Percentiles rank a stretch among this genome's conserved stretches.
phyloP scores from a whole-genome alignment of 345 rosid species.

The Turritis glabra region DNA sequence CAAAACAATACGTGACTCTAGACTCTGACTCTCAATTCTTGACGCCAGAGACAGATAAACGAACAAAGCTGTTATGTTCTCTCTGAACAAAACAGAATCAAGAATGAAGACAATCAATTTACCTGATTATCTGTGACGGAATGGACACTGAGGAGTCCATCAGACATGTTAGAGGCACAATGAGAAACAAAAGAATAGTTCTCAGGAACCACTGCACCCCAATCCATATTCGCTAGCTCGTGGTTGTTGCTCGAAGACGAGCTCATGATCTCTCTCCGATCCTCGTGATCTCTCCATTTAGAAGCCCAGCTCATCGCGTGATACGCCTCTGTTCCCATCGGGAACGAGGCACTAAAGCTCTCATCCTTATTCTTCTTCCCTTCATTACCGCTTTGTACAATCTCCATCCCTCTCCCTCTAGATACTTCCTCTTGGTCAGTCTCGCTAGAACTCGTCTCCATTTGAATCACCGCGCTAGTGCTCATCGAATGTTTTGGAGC shows the following conservation, averaged over 20 bases:
- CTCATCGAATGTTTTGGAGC: constrained; percentile 21
- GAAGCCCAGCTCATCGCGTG: constrained; percentile 37
- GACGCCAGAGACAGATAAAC: neutral
- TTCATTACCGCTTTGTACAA: constrained; percentile 22
- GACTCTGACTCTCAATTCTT: neutral
- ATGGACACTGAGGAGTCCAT: constrained; percentile 44
- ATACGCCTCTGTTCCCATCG: constrained; percentile 37
- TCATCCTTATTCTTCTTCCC: constrained; percentile 21
- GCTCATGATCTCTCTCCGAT: constrained; percentile 41
- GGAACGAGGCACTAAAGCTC: constrained; percentile 38
- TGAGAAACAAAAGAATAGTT: constrained; percentile 51
- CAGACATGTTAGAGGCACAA: constrained; percentile 55
- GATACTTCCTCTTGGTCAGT: constrained; percentile 22
- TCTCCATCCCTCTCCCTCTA: constrained; percentile 24
- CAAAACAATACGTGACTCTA: neutral
- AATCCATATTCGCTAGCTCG: constrained; percentile 41
- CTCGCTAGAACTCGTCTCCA: constrained; percentile 38
- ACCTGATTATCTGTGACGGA: constrained; percentile 58
- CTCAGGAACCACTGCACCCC: constrained; percentile 48
- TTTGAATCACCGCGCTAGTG: neutral
- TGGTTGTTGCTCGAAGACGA: constrained; percentile 45
- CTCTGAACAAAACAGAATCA: neutral
- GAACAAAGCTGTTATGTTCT: neutral
- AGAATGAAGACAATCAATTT: neutral
- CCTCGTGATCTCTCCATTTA: constrained; percentile 46